A percentile compares a stretch with the other conserved stretches of the same genome.
phyloP scores from a whole-genome alignment of 805 yeast species.

The Cyberlindnera mississippiensis region DNA sequence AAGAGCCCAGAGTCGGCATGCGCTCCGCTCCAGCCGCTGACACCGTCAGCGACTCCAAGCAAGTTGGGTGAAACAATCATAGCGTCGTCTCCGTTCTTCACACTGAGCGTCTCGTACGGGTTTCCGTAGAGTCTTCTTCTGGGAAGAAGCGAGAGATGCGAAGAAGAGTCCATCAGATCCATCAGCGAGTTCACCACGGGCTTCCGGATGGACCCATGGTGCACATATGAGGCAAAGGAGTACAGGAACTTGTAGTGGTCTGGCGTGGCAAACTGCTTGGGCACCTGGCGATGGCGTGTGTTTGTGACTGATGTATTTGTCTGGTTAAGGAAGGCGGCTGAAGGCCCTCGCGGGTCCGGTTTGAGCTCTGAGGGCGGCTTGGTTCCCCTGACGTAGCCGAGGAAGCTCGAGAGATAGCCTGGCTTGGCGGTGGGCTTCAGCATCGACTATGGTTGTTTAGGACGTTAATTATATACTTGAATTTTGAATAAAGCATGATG shows the following conservation, averaged over 20 bases:
- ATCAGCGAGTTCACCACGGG: slow-evolving; percentile 46
- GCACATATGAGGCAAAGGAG: slow-evolving; percentile 43
- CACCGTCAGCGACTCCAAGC: slow-evolving; percentile 54
- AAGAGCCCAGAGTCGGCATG: slow-evolving; percentile 47
- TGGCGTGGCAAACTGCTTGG: slow-evolving; percentile 20
- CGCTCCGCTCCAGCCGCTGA: slow-evolving; percentile 50
- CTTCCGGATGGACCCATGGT: slow-evolving; percentile 37
- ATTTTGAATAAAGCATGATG: too few species aligned
- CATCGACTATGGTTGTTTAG: neutral
- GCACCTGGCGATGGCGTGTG: slow-evolving; percentile 1
- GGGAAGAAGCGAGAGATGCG: slow-evolving; percentile 41
- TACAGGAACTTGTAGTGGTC: slow-evolving; percentile 42
- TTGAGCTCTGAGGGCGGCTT: neutral
- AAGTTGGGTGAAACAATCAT: slow-evolving; percentile 51
- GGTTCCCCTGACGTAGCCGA: slow-evolving; percentile 6
- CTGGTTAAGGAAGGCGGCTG: slow-evolving; percentile 8
- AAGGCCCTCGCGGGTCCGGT: slow-evolving; percentile 12
- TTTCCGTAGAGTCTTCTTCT: slow-evolving; percentile 49
- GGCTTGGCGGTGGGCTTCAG: neutral
- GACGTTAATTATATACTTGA: neutral
- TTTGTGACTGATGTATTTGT: neutral
- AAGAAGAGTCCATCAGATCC: slow-evolving; percentile 47
- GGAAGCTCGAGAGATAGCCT: slow-evolving; percentile 5
- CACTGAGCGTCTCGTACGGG: slow-evolving; percentile 47
- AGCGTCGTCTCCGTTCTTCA: slow-evolving; percentile 55